A percentile compares a stretch with the other conserved stretches of the same genome.
These are phyloP conservation scores for Salicornia ramosissima DNA, from an alignment of 148 eudicot species.

Conservation along the genomic window DNA sequence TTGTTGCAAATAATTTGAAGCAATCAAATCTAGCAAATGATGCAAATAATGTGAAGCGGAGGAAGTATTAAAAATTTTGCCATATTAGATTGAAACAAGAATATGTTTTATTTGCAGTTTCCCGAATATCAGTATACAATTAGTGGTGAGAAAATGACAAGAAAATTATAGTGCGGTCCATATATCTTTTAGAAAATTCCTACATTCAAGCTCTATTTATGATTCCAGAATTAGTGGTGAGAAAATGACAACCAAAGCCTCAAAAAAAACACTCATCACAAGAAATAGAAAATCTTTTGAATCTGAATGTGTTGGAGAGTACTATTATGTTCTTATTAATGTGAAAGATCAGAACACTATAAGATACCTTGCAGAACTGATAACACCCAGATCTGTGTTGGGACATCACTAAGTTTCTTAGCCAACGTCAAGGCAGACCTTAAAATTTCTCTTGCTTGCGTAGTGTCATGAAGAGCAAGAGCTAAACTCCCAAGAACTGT, in stretches of 20 bases:
- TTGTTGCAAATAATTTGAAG: too few species aligned
- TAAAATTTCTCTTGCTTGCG: conserved; percentile 91
- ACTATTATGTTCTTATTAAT: not conserved
- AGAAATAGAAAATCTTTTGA: not conserved
- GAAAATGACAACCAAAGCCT: not conserved
- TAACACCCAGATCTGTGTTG: conserved; percentile 93
- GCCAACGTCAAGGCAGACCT: conserved; percentile 91
- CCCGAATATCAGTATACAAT: too few species aligned
- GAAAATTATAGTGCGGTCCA: too few species aligned
- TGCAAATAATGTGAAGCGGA: too few species aligned
- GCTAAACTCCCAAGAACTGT: conserved; percentile 91
- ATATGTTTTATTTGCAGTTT: too few species aligned
- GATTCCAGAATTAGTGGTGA: not conserved
- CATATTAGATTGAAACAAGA: too few species aligned
- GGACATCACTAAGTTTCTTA: conserved; percentile 82
- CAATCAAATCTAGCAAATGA: too few species aligned
- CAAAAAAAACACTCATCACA: not conserved
- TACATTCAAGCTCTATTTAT: not conserved
- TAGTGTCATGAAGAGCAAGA: conserved; percentile 86
- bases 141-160: too few species aligned
- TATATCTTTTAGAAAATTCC: not conserved
- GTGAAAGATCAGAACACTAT: not conserved
- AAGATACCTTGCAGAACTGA: conserved; percentile 38
- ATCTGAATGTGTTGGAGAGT: not conserved
- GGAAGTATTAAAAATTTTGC: too few species aligned